Conservation (phyloP, 148 eudicot genomes). For the Silene uniflora region DNA sequence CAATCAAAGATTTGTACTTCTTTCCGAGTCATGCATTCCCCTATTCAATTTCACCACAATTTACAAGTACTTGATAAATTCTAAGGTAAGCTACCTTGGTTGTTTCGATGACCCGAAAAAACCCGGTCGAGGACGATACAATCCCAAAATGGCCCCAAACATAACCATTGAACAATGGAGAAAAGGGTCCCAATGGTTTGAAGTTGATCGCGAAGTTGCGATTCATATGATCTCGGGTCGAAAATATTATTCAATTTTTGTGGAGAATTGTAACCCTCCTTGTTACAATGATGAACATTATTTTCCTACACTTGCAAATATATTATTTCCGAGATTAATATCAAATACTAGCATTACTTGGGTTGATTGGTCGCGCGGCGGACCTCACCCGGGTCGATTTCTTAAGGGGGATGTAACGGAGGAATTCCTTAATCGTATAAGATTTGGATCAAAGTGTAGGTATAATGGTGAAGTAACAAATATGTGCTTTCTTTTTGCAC, state of each 20-base stretch:
- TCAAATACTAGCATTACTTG: conserved; percentile 46
- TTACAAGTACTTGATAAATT: conserved; percentile 40
- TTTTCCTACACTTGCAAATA: conserved; percentile 51
- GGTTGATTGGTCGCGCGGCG: conserved; percentile 57
- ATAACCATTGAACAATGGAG: conserved; percentile 53
- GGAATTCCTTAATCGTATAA: conserved; percentile 42
- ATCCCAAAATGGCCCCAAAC: conserved; percentile 46
- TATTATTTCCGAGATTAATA: conserved; percentile 28
- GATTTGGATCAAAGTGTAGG: conserved; percentile 34
- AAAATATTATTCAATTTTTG: conserved; percentile 45
- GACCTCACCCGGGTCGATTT: conserved; percentile 54
- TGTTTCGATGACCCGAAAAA: conserved; percentile 47
- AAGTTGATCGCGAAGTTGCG: conserved; percentile 44
- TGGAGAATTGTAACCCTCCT: conserved; percentile 35
- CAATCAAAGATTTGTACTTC: conserved; percentile 60
- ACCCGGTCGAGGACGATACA: conserved; percentile 59
- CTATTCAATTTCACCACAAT: conserved; percentile 61
- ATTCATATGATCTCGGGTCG: conserved; percentile 32
- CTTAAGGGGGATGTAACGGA: conserved; percentile 35
- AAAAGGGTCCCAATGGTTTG: conserved; percentile 81
- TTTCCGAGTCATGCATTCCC: conserved; percentile 89
- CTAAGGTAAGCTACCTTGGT: conserved; percentile 43
- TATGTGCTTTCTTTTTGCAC: conserved; percentile 60
- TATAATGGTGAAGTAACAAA: conserved; percentile 43
- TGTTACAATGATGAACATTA: conserved; percentile 75